Conservation (phyloP, 371 early-diverging fungal genomes). For the Apophysomyces ossiformis region DNA sequence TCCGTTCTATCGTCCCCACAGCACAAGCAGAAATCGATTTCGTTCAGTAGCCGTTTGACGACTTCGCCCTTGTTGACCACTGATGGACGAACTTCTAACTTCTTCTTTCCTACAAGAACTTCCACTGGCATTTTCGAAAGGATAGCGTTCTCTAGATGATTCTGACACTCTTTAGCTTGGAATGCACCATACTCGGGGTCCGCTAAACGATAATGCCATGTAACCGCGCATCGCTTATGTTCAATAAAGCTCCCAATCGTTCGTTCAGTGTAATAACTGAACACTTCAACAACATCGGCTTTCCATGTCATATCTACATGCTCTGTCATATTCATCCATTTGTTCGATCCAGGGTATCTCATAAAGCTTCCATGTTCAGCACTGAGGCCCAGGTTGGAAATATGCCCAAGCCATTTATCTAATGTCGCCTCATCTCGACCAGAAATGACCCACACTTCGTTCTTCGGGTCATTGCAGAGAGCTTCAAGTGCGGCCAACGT, state of each 20-base stretch:
- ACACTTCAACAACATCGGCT: constrained; percentile 82
- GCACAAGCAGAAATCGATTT: constrained; percentile 68
- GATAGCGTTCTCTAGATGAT: constrained; percentile 80
- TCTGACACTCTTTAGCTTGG: constrained; percentile 91
- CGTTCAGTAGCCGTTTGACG: constrained; percentile 71
- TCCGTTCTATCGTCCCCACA: constrained; percentile 85
- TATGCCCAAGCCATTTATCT: constrained; percentile 81
- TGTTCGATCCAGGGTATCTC: constrained; percentile 42
- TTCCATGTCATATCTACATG: constrained; percentile 87
- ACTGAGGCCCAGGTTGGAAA: constrained; percentile 80
- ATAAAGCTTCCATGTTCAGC: constrained; percentile 75
- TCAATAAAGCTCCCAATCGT: constrained; percentile 88
- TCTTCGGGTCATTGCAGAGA: constrained; percentile 72
- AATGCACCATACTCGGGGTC: constrained; percentile 78
- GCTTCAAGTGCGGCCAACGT: constrained; percentile 60
- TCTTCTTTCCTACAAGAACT: constrained; percentile 93
- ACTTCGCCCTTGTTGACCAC: constrained; percentile 89
- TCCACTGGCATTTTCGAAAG: constrained; percentile 87
- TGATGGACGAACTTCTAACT: constrained; percentile 85
- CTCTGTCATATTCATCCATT: constrained; percentile 76
- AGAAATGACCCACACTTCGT: constrained; percentile 87
- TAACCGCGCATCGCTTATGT: constrained; percentile 81
- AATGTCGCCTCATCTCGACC: constrained; percentile 83
- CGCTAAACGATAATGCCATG: constrained; percentile 91
- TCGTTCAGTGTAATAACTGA: constrained; percentile 89